Percentiles rank a stretch among this genome's conserved stretches.
Conservation (phyloP, 2,329 filamentous ascomycete genomes). For the Chaetomiaceae sp. region DNA sequence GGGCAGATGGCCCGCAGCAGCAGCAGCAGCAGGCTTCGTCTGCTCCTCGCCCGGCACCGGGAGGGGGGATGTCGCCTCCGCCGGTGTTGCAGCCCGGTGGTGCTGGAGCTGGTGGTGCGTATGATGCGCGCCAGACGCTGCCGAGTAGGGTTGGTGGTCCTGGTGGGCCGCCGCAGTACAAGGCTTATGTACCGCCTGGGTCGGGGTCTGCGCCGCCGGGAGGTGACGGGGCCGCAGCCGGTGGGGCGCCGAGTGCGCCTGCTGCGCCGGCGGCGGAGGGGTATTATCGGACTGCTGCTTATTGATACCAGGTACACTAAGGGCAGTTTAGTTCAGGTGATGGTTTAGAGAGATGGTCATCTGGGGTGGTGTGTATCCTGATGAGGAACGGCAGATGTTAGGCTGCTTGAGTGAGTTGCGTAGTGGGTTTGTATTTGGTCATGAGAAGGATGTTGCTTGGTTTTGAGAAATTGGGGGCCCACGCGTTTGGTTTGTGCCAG, state of each 20-base stretch:
- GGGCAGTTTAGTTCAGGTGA: not conserved
- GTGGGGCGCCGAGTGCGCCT: slow-evolving; percentile 36
- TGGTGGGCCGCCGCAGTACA: slow-evolving; percentile 46
- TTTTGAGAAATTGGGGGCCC: too few species aligned
- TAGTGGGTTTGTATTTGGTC: too few species aligned
- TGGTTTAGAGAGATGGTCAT: not conserved
- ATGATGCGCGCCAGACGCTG: slow-evolving; percentile 47
- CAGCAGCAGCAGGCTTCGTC: slow-evolving; percentile 21
- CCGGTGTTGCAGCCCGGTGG: slow-evolving; percentile 44
- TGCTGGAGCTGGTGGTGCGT: slow-evolving; percentile 39
- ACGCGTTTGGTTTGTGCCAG: too few species aligned
- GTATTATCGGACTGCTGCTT: slow-evolving; percentile 26
- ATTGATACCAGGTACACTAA: not conserved
- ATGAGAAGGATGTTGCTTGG: too few species aligned
- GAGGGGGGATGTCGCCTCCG: slow-evolving; percentile 37
- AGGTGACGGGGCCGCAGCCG: not conserved
- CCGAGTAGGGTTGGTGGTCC: slow-evolving; percentile 35
- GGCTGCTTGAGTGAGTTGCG: too few species aligned
- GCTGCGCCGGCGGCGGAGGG: slow-evolving; percentile 15
- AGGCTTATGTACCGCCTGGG: slow-evolving; percentile 51
- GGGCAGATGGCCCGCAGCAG: slow-evolving; percentile 21
- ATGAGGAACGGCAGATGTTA: too few species aligned
- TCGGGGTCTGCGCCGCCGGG: slow-evolving; percentile 29
- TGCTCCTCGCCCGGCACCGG: slow-evolving; percentile 20
- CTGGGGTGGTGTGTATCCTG: not conserved